Evolutionary conservation across 2,329 filamentous ascomycete species (phyloP), one percentile per base, ranked within the genome.

Genomic region (Aureobasidium sp.): DNA sequence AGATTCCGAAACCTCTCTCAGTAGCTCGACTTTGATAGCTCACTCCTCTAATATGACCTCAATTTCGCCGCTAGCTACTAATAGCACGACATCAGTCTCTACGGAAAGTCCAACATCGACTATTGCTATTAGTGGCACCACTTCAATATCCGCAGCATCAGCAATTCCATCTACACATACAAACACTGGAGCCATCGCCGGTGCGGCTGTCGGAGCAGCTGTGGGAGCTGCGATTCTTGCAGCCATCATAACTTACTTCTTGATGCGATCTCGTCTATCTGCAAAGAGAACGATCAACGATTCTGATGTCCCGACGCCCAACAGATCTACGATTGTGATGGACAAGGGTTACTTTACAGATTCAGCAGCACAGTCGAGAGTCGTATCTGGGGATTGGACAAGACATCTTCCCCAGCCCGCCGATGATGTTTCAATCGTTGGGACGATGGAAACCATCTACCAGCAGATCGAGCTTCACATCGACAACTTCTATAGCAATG

Each of bases 401-500:
- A 38, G 59, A 9, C 69, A 72, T 47, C 69, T 74, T 13, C 74
- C 77, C 6, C 70, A 74, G 20, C 71, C 74, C 10, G 73, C 74
- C 2, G 77, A 78, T 43, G 77, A 79, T 55, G 67, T 70, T 8
- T 71, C 71, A 0, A 68, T 79, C 3, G 67, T 59, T 9, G 66
- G 42, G 9, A 68, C 70, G 7, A 69, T 78, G 25, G 71, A 74
- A 50, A 73, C 72, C 0, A 55, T 80, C 1, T 74, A 77, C 65
- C 76, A 79, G 45, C 76, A 76, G 56, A 73, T 75, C 27, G 69
- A 71, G 45, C 69, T 77, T 1, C 77, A 80, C 64, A 69, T 79
- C 29, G 77, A 80, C 27, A 79, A 79, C 58, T 79, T 75, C 60
- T 80, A 80, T 61, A 16, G 31, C 27, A 40, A 55, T 23, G n/a